Percentiles rank a stretch among this genome's conserved stretches.
phyloP scores from a whole-genome alignment of 257 asterid species.

The Henckelia pumila region DNA sequence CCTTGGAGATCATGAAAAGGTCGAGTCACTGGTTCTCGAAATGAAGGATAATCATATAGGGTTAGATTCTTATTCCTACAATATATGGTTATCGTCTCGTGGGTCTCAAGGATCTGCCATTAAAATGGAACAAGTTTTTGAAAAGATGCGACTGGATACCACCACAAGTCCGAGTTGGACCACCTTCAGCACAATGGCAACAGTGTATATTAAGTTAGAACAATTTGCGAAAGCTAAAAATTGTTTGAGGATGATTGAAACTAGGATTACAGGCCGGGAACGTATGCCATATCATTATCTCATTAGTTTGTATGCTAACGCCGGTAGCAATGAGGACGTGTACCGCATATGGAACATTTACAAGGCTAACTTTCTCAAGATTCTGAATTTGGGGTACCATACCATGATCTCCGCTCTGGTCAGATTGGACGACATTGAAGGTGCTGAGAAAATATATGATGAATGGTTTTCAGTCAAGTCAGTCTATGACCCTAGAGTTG shows the following conservation, averaged over 20 bases:
- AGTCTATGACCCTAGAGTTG: constrained; percentile 64
- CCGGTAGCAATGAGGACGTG: constrained; percentile 72
- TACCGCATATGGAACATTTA: constrained; percentile 69
- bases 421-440: constrained; percentile 61
- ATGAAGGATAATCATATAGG: constrained; percentile 41
- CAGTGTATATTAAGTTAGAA: constrained; percentile 57
- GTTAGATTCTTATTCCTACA: constrained; percentile 58
- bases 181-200: constrained; percentile 86
- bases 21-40: constrained; percentile 40
- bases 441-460: constrained; percentile 68
- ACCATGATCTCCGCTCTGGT: constrained; percentile 62
- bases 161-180: constrained; percentile 69
- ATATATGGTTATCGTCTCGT: constrained; percentile 75
- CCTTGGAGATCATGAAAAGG: constrained; percentile 38
- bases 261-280: constrained; percentile 58
- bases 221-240: constrained; percentile 56
- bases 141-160: constrained; percentile 56
- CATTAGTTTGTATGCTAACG: constrained; percentile 63
- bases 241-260: constrained; percentile 62
- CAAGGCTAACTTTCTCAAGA: constrained; percentile 48
- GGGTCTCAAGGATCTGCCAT: constrained; percentile 57
- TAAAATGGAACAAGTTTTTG: constrained; percentile 67
- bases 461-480: constrained; percentile 75
- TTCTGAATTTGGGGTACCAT: constrained; percentile 74
- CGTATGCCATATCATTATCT: constrained; percentile 75